These are phyloP conservation scores for Begonia loranthoides DNA, from an alignment of 306 rosid species.

Conservation along the genomic window DNA sequence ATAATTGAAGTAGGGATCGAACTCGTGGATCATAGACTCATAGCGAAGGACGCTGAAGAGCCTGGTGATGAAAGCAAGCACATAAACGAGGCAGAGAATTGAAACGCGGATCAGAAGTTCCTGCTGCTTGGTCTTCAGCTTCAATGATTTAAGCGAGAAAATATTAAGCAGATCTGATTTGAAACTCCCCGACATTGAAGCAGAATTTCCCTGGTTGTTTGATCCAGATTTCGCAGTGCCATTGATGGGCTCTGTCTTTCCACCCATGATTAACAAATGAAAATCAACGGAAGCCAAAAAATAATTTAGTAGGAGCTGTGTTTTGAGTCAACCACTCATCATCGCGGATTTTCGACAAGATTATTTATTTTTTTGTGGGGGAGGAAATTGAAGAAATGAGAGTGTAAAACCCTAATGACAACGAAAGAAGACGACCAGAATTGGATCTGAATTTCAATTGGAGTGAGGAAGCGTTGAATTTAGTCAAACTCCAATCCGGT, in stretches of 20 bases:
- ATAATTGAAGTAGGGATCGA: slow-evolving; percentile 96
- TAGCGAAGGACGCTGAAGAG: slow-evolving; percentile 93
- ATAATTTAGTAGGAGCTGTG: not conserved
- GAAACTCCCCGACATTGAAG: slow-evolving; percentile 6
- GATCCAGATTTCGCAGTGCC: slow-evolving; percentile 18
- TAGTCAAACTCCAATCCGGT: too few relatives aligned
- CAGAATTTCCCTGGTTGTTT: slow-evolving; percentile 6
- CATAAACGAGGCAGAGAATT: slow-evolving; percentile 51
- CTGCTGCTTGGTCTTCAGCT: slow-evolving; percentile 88
- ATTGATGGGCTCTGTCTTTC: slow-evolving; percentile 23
- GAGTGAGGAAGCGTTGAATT: too few relatives aligned
- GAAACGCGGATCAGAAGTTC: slow-evolving; percentile 85
- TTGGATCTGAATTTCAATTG: not conserved
- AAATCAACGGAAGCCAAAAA: not conserved
- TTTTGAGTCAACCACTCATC: not conserved
- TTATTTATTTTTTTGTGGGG: not conserved
- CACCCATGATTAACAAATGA: slow-evolving; percentile 17
- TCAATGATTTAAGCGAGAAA: slow-evolving; percentile 39
- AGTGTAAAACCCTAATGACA: slow-evolving; percentile 6
- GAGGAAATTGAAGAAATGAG: not conserved
- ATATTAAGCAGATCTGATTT: slow-evolving; percentile 30
- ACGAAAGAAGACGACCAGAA: not conserved
- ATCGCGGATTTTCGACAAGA: not conserved
- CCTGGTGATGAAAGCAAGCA: slow-evolving; percentile 85
- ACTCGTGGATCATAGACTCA: slow-evolving; percentile 98